Conservation (phyloP, 306 rosid genomes). For the Benincasa hispida region DNA sequence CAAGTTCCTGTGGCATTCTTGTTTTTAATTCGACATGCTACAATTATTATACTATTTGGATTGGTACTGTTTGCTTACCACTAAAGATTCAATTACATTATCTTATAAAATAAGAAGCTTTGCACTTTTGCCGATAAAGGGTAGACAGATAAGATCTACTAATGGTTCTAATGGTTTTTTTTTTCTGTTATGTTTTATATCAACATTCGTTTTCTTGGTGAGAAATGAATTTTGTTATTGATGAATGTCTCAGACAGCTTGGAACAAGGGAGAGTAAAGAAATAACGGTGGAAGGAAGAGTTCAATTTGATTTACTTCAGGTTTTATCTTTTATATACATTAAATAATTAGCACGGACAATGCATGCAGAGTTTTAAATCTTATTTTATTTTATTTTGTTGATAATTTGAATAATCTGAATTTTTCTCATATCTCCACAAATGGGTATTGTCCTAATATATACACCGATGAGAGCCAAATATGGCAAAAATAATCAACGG, state of each 20-base stretch:
- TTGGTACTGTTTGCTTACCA: not conserved
- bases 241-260: constrained; percentile 52
- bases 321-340: constrained; percentile 22
- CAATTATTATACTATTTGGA: not conserved
- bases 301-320: constrained; percentile 98
- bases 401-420: no score
- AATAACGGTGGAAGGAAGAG: constrained; percentile 87
- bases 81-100: not conserved
- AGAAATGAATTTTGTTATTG: not conserved
- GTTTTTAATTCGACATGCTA: not conserved
- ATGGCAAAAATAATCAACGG: no score
- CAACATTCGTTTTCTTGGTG: not conserved
- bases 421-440: no score
- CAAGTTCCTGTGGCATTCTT: not conserved
- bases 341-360: not conserved
- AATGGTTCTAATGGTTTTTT: not conserved
- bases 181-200: not conserved
- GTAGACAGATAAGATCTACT: not conserved
- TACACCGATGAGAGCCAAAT: no score
- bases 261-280: constrained; percentile 98
- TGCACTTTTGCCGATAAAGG: not conserved
- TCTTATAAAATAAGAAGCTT: not conserved
- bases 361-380: not conserved
- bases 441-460: no score
- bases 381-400: not conserved